Evolutionary conservation across 495 filamentous ascomycete species (phyloP).

Genomic region (Hypoxylon intermedium): DNA sequence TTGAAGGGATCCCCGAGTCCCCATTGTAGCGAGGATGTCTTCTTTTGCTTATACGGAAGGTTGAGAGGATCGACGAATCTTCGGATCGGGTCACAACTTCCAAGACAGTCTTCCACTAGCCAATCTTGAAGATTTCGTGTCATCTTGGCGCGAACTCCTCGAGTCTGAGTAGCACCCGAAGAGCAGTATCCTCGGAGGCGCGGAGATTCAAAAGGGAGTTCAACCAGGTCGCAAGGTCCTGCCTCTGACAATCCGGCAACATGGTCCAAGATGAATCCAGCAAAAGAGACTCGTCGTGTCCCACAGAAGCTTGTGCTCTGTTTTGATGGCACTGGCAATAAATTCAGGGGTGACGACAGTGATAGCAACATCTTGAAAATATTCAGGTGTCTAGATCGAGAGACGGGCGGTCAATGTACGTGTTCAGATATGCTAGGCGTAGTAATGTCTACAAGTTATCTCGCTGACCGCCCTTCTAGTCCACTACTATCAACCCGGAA

Average conservation of each 20-base stretch:
- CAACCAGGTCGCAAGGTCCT: constrained; percentile 8
- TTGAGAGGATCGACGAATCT: constrained; percentile 5
- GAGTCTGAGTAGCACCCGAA: constrained; percentile 7
- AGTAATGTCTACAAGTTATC: not conserved
- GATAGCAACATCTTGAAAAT: constrained; percentile 94
- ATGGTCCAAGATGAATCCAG: constrained; percentile 17
- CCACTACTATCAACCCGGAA: constrained; percentile 81
- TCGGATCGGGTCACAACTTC: not conserved
- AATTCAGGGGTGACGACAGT: constrained; percentile 78
- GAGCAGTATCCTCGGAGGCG: not conserved
- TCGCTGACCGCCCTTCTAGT: constrained; percentile 44
- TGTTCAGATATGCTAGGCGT: constrained; percentile 7
- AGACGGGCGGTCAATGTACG: constrained; percentile 59
- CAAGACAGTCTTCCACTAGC: constrained; percentile 16
- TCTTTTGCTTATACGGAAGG: constrained; percentile 1
- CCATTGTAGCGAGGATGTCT: not conserved
- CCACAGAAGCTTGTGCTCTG: constrained; percentile 72
- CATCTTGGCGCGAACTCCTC: not conserved
- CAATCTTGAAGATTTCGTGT: not conserved
- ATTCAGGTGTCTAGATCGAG: constrained; percentile 69
- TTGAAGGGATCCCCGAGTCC: not conserved
- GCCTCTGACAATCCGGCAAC: not conserved
- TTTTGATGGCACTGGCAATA: constrained; percentile 91
- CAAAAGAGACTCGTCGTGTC: constrained; percentile 13
- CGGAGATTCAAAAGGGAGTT: constrained; percentile 18